These are phyloP conservation scores for Salvia miltiorrhiza DNA, from an alignment of 257 asterid genomes.

Conservation along the genomic window DNA sequence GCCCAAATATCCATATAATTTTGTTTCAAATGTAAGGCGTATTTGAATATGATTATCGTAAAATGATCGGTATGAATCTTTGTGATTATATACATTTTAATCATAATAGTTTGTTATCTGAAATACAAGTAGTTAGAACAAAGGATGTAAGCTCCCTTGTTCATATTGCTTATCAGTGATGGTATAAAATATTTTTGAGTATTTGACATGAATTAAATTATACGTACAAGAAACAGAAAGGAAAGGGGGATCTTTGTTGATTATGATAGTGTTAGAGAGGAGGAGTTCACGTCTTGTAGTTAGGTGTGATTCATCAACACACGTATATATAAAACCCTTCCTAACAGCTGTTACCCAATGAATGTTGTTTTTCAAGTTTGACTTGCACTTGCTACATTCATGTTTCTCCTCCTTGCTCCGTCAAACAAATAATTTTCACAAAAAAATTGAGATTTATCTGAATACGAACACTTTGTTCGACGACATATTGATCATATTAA, in stretches of 20 bases:
- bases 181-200: not conserved
- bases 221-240: not conserved
- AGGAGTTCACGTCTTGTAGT: conserved; percentile 39
- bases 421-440: no score
- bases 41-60: no score
- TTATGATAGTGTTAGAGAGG: not conserved
- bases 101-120: no score
- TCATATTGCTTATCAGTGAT: no score
- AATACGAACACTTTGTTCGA: no score
- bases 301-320: conserved; percentile 26
- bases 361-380: conserved; percentile 6
- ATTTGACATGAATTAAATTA: not conserved
- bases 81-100: no score
- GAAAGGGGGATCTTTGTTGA: not conserved
- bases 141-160: no score
- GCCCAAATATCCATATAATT: no score
- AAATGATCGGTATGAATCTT: no score
- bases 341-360: conserved; percentile 23
- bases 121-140: not conserved
- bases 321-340: conserved; percentile 18
- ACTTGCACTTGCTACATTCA: conserved; percentile 5
- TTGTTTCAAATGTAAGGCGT: no score
- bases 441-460: no score
- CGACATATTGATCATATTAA: no score
- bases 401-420: not conserved